Conservation (phyloP, 2,329 filamentous ascomycete genomes). For the Colletotrichum tanaceti region DNA sequence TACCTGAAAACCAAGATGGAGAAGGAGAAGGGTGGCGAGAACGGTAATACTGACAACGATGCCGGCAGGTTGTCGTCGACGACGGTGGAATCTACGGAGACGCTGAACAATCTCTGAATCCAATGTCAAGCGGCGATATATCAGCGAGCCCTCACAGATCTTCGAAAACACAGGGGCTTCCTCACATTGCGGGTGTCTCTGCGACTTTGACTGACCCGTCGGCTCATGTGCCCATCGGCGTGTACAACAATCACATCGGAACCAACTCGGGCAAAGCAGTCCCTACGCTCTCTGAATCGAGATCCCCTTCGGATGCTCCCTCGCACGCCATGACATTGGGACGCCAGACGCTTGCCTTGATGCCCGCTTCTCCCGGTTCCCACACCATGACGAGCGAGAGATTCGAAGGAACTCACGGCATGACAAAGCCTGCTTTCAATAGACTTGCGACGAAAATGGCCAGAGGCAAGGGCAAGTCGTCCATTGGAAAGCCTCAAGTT, state of each 20-base stretch:
- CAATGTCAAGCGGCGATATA: constrained; percentile 7
- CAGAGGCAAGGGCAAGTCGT: background rate
- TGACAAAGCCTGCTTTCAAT: constrained; percentile 30
- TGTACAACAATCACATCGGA: constrained; percentile 1
- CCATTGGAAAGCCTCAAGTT: background rate
- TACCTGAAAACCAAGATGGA: constrained; percentile 42
- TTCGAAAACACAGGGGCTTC: background rate
- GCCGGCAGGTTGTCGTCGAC: constrained; percentile 30
- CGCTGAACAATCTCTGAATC: constrained; percentile 43
- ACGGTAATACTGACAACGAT: constrained; percentile 15
- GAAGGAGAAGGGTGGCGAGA: background rate
- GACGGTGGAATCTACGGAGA: constrained; percentile 33
- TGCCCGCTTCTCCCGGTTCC: background rate
- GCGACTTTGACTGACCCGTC: background rate
- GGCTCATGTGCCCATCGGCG: constrained; percentile 1
- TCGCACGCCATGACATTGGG: background rate
- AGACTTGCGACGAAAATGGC: constrained; percentile 17
- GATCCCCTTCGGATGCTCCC: background rate
- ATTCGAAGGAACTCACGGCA: constrained; percentile 14
- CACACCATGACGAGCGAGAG: background rate
- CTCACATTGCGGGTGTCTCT: background rate
- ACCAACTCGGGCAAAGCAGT: background rate
- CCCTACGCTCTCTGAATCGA: background rate
- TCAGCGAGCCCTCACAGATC: too few relatives aligned
- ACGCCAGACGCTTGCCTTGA: background rate